Evolutionary conservation across 2,329 filamentous ascomycete species (phyloP), one percentile per base, ranked within the genome.

Genomic region (Trichoderma lentiforme): DNA sequence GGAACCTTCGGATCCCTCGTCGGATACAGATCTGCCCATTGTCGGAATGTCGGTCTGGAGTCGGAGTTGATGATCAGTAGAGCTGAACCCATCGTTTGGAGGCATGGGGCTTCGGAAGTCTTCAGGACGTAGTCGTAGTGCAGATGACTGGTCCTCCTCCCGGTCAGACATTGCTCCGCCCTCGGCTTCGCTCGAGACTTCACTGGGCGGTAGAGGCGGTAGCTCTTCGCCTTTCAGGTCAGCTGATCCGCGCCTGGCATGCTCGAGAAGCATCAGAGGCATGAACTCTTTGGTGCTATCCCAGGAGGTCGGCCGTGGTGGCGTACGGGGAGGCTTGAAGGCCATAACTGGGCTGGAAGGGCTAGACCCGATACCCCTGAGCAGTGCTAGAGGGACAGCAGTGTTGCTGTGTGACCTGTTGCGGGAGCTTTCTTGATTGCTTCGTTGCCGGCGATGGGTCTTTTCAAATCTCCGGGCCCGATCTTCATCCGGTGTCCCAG

Each of bases 251-350:
- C 84, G 82, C 9, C 84, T 83, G 4, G 83, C 84, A 74, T 83
- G 90, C 80, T 97, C 93, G 7, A 97, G 89, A 26, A 97, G 89
- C 81, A 93, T 95, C 9, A 98, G 83, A 0, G 95, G 95, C 75
- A 92, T 91, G 77, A 95, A 91, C 78, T 96, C 93, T 70, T 88
- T 88, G 21, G 86, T 86, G 74, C 82, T 88, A 58, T 90, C 89
- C 89, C 89, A 91, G 0, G 88, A 90, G 14, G 83, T 89, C 14
- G 88, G 88, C 6, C 89, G 84, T 26, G 84, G 77, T 56, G 81
- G 78, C 30, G 60, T 65, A 43, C 69, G 69, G 18, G 82, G 83
- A 5, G 86, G 84, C 34, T 77, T 76, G 21, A 79, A 77, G 1
- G 69, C 51, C 15, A n/a, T 9, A 24, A 66, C 67, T 2, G 86